phyloP scores from a whole-genome alignment of 129 eudicot genomes.

The Arctium lappa region DNA sequence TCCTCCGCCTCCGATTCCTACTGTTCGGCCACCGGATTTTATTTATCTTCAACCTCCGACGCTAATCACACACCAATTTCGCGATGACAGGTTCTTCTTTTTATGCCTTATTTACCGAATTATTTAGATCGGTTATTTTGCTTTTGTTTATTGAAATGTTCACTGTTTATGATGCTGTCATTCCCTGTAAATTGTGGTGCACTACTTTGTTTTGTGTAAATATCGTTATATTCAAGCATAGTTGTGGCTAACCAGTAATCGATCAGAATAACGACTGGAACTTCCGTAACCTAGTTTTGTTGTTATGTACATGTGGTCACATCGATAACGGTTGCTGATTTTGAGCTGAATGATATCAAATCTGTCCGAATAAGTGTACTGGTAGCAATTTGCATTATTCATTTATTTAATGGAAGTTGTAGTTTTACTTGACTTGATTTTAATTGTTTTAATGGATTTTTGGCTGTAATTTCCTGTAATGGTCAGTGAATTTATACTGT shows the following conservation, averaged over 20 bases:
- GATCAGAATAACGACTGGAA: neutral
- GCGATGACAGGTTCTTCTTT: constrained; percentile 31
- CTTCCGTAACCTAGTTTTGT: neutral
- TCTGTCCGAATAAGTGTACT: neutral
- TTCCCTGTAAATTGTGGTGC: neutral
- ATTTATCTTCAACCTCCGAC: constrained; percentile 22
- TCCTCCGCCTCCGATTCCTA: constrained; percentile 27
- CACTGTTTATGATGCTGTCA: neutral
- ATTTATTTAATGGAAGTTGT: neutral
- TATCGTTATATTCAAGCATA: neutral
- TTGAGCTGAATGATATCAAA: neutral
- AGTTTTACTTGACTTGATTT: neutral
- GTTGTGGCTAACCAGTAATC: neutral
- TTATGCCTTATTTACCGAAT: neutral
- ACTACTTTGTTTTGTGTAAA: neutral
- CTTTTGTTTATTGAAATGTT: neutral
- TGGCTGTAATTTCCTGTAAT: neutral
- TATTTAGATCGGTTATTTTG: neutral
- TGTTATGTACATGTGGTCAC: neutral
- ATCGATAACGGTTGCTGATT: neutral
- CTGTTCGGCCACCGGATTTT: constrained; percentile 32
- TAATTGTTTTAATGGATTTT: neutral
- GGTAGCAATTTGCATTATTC: neutral
- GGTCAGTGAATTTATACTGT: neutral
- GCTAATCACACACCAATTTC: constrained; percentile 13